Percentiles rank a stretch among this genome's conserved stretches.
Conservation (phyloP, 441 rosid species). For the Arabidopsis hybrid region DNA sequence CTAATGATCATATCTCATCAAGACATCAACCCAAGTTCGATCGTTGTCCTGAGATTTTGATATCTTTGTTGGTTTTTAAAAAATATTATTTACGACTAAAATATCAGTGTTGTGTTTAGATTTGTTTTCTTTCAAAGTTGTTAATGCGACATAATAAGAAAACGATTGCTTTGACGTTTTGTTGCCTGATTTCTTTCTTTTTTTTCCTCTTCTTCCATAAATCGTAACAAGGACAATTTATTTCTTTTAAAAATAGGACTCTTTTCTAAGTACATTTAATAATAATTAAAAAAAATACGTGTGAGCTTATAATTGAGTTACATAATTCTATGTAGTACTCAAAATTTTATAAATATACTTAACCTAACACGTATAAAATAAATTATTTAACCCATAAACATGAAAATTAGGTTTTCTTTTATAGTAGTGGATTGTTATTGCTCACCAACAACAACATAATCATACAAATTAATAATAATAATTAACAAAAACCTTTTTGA, state of each 20-base stretch:
- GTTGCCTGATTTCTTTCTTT: neutral
- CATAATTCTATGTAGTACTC: too few species aligned
- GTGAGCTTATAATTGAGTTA: neutral
- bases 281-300: neutral
- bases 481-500: neutral
- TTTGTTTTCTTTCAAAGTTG: slow-evolving; percentile 1
- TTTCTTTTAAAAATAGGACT: too few species aligned
- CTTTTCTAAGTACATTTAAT: too few species aligned
- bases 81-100: neutral
- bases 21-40: neutral
- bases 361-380: neutral
- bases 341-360: neutral
- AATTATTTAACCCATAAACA: neutral
- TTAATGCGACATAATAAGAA: neutral
- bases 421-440: slow-evolving; percentile 28
- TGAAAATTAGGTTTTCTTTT: neutral
- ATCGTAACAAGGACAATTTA: neutral
- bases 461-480: neutral
- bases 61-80: neutral
- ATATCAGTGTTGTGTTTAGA: neutral
- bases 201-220: neutral
- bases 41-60: neutral
- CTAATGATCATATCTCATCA: neutral
- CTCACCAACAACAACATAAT: slow-evolving; percentile 29
- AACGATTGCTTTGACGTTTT: slow-evolving; percentile 37